Evolutionary conservation across 805 yeast species (phyloP), one percentile per base, ranked within the genome.

Genomic region (Spathaspora gorwiae): DNA sequence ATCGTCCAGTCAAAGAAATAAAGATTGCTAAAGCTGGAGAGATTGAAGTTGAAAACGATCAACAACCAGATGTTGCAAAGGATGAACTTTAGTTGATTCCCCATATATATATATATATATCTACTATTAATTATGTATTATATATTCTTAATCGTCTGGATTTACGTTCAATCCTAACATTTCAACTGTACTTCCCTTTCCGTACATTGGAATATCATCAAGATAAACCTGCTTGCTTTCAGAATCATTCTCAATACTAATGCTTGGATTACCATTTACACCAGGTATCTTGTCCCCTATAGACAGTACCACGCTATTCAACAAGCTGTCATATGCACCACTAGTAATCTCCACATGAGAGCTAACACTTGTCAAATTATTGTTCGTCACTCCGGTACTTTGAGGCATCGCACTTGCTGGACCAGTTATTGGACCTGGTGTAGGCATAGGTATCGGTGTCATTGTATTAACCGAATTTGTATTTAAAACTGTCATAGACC

Each of bases 11-110:
- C 45, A 77, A 76, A 55, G 80, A 79, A 26, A 72, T 92, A 49
- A 74, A 69, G 51, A 84, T 90, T 55, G 76, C 73, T 41, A 79
- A 49, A 72, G 29, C 87, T 52, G 98, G 98, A 49, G 87, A 84
- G 57, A 49, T 42, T 15, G 43, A 42, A 26, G 35, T 44, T 42
- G 43, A 47, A 44, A 39, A 42, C 2, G 26, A 33, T 19, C 35
- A n/a, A 39, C 34, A 3, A 39, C 35, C 12, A 26, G 26, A 38
- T 29, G 48, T 45, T 37, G 48, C 36, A 31, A 55, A 57, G 47
- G 70, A 65, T 48, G 69, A 65, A 54, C 64, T 65, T 43, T 64
- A 47, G 19, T 37, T 12, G n/a, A 26, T 42, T 24, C 24, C 7
- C 26, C 13, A 14, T 40, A 5, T 15, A 2, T 33, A 4, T 26